These are phyloP conservation scores for Amanita subjunquillea DNA, from an alignment of 768 basidiomycete genomes.

Conservation along the genomic window DNA sequence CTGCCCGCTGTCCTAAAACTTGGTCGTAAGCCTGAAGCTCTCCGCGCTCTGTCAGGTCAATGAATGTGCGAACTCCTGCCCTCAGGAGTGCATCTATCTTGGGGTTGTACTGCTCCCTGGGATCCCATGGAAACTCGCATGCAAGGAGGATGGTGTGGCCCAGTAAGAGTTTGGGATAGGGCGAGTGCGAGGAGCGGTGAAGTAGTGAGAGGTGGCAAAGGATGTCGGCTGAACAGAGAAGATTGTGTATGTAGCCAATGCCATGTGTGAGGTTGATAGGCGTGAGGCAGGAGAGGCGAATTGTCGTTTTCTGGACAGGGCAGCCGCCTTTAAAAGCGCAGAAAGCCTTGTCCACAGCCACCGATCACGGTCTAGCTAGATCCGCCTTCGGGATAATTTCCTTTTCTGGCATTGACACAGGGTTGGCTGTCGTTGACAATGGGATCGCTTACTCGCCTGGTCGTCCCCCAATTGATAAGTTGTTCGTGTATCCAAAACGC, in stretches of 20 bases:
- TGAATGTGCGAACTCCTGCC: slow-evolving; percentile 70
- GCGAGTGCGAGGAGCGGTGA: slow-evolving; percentile 15
- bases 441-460: no score
- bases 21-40: slow-evolving; percentile 61
- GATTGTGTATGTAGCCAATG: neutral
- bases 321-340: neutral
- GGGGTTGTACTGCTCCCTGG: slow-evolving; percentile 42
- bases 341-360: neutral
- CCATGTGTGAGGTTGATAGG: neutral
- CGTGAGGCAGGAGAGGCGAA: neutral
- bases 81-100: slow-evolving; percentile 66
- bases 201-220: neutral
- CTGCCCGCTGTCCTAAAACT: slow-evolving; percentile 41
- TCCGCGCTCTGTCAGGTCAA: slow-evolving; percentile 76
- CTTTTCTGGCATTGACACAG: neutral
- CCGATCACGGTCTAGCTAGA: neutral
- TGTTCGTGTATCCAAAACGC: no score
- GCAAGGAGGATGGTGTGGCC: slow-evolving; percentile 66
- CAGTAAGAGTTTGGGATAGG: slow-evolving; percentile 84
- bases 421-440: neutral
- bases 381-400: neutral
- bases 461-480: no score
- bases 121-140: slow-evolving; percentile 76
- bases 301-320: neutral
- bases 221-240: neutral